These are phyloP conservation scores for Boeremia lycopersici DNA, from an alignment of 2,329 filamentous ascomycete species.

Conservation along the genomic window DNA sequence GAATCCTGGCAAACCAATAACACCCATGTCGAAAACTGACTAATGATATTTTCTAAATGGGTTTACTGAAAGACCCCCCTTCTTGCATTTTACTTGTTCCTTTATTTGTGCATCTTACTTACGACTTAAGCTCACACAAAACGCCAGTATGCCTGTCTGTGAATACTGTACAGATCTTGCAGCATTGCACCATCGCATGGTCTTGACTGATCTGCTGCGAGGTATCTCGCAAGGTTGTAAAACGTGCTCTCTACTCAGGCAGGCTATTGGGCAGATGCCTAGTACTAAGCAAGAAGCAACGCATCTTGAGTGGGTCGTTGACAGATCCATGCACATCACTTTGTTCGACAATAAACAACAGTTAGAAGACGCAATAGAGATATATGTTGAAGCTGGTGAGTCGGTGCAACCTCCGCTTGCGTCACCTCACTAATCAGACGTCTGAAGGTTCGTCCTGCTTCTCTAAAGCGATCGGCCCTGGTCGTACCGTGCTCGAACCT, in stretches of 20 bases:
- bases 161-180: background rate
- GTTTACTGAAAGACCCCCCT: no score
- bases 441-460: background rate
- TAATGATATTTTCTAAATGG: no score
- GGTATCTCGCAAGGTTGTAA: background rate
- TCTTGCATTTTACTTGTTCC: background rate
- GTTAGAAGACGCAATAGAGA: background rate
- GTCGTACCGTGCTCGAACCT: background rate
- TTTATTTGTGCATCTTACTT: background rate
- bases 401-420: background rate
- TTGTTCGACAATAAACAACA: background rate
- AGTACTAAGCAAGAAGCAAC: background rate
- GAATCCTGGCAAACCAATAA: no score
- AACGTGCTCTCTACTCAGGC: background rate
- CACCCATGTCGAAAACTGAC: no score
- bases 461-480: background rate
- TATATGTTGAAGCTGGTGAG: background rate
- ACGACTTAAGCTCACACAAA: background rate
- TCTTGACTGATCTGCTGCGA: background rate
- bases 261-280: background rate
- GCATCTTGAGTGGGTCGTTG: background rate
- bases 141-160: background rate
- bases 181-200: background rate
- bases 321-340: background rate
- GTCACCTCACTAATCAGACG: background rate